A percentile compares a stretch with the other conserved stretches of the same genome.
Conservation (phyloP, 2,329 filamentous ascomycete species). For the Neoscytalidium dimidiatum region DNA sequence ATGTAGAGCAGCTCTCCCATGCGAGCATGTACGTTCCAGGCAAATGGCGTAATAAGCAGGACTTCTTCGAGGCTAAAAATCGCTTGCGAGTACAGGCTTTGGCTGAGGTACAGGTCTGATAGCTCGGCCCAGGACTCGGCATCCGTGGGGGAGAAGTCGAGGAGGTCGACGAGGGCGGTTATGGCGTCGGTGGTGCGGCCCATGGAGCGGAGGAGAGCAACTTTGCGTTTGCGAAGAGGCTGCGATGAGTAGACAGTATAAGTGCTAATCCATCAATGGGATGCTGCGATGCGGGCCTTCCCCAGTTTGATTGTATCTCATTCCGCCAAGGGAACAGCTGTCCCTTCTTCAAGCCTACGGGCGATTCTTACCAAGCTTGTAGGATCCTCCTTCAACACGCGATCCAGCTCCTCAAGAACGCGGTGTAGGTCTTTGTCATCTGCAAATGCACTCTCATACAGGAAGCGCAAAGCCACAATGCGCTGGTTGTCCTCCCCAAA, state of each 20-base stretch:
- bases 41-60: slow-evolving; percentile 80
- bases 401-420: slow-evolving; percentile 77
- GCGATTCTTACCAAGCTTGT: slow-evolving; percentile 71
- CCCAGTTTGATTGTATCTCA: not conserved
- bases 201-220: slow-evolving; percentile 76
- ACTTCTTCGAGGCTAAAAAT: slow-evolving; percentile 91
- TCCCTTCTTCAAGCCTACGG: no score
- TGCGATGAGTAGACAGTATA: slow-evolving; percentile 43
- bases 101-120: slow-evolving; percentile 78
- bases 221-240: slow-evolving; percentile 82
- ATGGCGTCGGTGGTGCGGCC: slow-evolving; percentile 73
- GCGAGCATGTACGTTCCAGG: slow-evolving; percentile 93
- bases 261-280: slow-evolving; percentile 4
- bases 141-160: slow-evolving; percentile 86
- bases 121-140: slow-evolving; percentile 92
- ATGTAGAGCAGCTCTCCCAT: slow-evolving; percentile 83
- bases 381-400: slow-evolving; percentile 70
- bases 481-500: slow-evolving; percentile 86
- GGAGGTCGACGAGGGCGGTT: slow-evolving; percentile 68
- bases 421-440: slow-evolving; percentile 65
- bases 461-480: slow-evolving; percentile 77
- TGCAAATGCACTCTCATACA: slow-evolving; percentile 83
- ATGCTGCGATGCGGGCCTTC: not conserved
- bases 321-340: not conserved
- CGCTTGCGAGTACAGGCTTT: slow-evolving; percentile 78